Percentiles rank a stretch among this genome's conserved stretches.
These are phyloP conservation scores for Darksidea phi DNA, from an alignment of 495 filamentous ascomycete genomes.

Conservation along the genomic window DNA sequence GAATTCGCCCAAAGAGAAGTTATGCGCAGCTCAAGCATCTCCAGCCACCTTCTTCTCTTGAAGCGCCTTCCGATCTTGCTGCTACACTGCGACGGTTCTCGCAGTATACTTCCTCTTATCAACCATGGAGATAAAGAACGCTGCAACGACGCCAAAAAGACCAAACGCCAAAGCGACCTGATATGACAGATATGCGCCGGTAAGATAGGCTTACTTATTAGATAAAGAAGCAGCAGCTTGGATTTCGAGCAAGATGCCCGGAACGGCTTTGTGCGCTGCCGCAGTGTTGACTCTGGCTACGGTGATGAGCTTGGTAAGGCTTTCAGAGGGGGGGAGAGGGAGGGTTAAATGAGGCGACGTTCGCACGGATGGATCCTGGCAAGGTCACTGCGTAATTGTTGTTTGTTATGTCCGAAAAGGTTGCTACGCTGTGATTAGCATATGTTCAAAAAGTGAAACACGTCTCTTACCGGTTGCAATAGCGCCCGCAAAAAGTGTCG, in stretches of 20 bases:
- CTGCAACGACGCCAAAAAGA: slow-evolving; percentile 28
- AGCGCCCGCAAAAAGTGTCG: slow-evolving; percentile 25
- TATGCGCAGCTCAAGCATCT: background rate
- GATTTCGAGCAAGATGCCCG: slow-evolving; percentile 25
- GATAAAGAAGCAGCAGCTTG: slow-evolving; percentile 18
- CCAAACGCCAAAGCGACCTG: slow-evolving; percentile 35
- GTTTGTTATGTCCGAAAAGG: slow-evolving; percentile 26
- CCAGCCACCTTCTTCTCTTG: slow-evolving; percentile 28
- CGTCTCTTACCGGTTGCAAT: slow-evolving; percentile 29
- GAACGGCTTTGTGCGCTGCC: slow-evolving; percentile 26
- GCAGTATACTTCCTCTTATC: slow-evolving; percentile 32
- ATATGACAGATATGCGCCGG: slow-evolving; percentile 27
- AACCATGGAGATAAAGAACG: slow-evolving; percentile 27
- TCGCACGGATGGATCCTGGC: background rate
- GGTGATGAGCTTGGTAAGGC: slow-evolving; percentile 15
- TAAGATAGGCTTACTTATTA: slow-evolving; percentile 31
- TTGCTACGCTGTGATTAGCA: too few species aligned
- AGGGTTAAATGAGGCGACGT: slow-evolving; percentile 17
- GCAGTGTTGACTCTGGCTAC: slow-evolving; percentile 20
- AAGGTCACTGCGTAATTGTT: slow-evolving; percentile 27
- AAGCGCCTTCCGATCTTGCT: slow-evolving; percentile 27
- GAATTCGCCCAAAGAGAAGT: too few species aligned
- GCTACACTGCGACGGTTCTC: slow-evolving; percentile 32
- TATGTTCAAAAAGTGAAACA: too few species aligned
- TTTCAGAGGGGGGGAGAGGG: slow-evolving; percentile 1